These are phyloP conservation scores for Chenopodium quinoa DNA, from an alignment of 148 eudicot genomes.

Conservation along the genomic window DNA sequence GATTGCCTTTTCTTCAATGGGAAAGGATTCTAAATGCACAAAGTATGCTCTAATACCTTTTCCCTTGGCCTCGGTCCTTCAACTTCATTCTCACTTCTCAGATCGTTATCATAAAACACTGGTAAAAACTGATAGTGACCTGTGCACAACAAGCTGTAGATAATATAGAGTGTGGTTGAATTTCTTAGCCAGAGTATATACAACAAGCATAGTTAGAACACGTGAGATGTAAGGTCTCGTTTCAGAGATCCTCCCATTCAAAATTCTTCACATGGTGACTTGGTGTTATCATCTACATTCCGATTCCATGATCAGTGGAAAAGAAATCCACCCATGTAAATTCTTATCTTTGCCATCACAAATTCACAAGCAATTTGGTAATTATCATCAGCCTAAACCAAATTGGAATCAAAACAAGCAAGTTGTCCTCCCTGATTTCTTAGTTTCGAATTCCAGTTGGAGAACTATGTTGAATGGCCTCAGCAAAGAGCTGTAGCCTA, in stretches of 20 bases:
- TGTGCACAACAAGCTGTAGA: background rate
- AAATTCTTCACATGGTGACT: conserved; percentile 45
- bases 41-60: conserved; percentile 82
- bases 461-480: too few species aligned
- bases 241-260: conserved; percentile 68
- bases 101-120: conserved; percentile 65
- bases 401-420: background rate
- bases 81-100: conserved; percentile 41
- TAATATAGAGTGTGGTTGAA: background rate
- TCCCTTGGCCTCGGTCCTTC: conserved; percentile 64
- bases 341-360: conserved; percentile 54
- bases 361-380: conserved; percentile 48
- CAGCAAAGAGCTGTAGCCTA: too few species aligned
- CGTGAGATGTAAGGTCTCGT: conserved; percentile 82
- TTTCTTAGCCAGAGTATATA: conserved; percentile 25
- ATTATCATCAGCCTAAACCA: conserved; percentile 73
- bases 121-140: conserved; percentile 13
- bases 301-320: conserved; percentile 34
- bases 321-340: conserved; percentile 68
- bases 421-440: too few species aligned
- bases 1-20: conserved; percentile 23
- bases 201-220: conserved; percentile 65
- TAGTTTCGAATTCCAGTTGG: too few species aligned
- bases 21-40: conserved; percentile 51
- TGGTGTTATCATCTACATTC: conserved; percentile 79